phyloP scores from a whole-genome alignment of 1,284 basidiomycete species.

The Coriolopsis trogii region DNA sequence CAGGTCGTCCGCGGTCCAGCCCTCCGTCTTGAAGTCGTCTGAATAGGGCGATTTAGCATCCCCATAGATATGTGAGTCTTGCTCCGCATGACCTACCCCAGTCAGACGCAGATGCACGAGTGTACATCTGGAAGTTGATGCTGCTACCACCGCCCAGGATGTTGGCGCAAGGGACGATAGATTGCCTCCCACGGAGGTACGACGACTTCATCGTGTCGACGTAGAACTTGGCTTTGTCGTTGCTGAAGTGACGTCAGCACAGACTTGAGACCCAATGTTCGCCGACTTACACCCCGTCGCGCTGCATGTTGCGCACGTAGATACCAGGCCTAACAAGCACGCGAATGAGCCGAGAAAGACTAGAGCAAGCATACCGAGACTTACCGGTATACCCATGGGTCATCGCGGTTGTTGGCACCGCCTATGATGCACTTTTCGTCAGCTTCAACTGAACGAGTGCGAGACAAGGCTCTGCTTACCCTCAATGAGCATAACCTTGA shows the following conservation, averaged over 20 bases:
- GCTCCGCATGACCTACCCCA: constrained; percentile 59
- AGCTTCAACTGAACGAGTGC: neutral
- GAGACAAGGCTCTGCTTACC: too few species aligned
- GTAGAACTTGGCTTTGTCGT: constrained; percentile 76
- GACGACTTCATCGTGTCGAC: constrained; percentile 60
- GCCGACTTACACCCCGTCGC: constrained; percentile 58
- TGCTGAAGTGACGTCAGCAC: constrained; percentile 39
- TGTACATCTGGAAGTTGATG: constrained; percentile 79
- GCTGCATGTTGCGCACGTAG: constrained; percentile 70
- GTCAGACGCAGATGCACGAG: constrained; percentile 69
- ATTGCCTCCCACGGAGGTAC: constrained; percentile 61
- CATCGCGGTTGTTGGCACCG: constrained; percentile 72
- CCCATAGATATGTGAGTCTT: too few species aligned
- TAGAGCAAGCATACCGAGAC: neutral
- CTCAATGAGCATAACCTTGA: constrained; percentile 78
- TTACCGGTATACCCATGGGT: constrained; percentile 71
- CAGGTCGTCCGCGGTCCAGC: constrained; percentile 69
- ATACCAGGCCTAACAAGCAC: constrained; percentile 55
- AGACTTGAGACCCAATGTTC: neutral
- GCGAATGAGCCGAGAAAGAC: neutral
- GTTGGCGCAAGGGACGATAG: constrained; percentile 74
- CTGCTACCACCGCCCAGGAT: constrained; percentile 58
- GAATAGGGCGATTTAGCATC: neutral
- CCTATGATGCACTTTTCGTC: constrained; percentile 36
- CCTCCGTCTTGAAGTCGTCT: constrained; percentile 76